Evolutionary conservation across 73 alveolate genomes (phyloP).

Genomic region (Paramecium primaurelia): DNA sequence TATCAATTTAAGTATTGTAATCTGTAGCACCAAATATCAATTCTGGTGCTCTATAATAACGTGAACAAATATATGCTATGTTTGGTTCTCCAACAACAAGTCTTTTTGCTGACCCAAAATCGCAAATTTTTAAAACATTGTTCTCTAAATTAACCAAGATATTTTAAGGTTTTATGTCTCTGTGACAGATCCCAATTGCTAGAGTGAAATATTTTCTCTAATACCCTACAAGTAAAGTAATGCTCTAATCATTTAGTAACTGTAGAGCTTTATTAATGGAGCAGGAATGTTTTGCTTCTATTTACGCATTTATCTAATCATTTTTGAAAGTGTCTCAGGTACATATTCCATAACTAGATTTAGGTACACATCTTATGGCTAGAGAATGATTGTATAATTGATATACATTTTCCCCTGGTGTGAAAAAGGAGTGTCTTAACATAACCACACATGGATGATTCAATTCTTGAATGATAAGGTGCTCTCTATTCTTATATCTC

Average conservation of each 20-base stretch:
- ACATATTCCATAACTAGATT: conserved; percentile 92
- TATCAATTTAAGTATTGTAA: conserved; percentile 76
- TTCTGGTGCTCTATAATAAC: conserved; percentile 85
- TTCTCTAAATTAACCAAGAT: conserved; percentile 65
- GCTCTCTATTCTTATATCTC: conserved; percentile 89
- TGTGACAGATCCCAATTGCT: conserved; percentile 77
- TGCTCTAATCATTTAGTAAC: conserved; percentile 84
- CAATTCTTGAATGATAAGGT: conserved; percentile 82
- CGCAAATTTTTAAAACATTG: conserved; percentile 71
- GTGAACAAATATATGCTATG: conserved; percentile 79
- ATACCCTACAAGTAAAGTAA: conserved; percentile 75
- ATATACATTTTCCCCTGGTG: conserved; percentile 74
- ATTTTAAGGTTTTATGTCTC: conserved; percentile 83
- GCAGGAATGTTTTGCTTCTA: conserved; percentile 72
- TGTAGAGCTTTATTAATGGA: conserved; percentile 81
- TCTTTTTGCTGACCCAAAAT: conserved; percentile 89
- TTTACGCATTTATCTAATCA: conserved; percentile 71
- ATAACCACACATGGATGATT: conserved; percentile 82
- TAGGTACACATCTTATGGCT: conserved; percentile 80
- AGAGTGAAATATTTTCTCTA: not conserved
- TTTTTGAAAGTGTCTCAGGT: conserved; percentile 81
- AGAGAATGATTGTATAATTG: not conserved
- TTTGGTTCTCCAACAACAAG: conserved; percentile 79
- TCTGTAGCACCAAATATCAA: conserved; percentile 75
- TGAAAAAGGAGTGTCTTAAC: conserved; percentile 82